Percentiles rank a stretch among this genome's conserved stretches.
phyloP scores from a whole-genome alignment of 257 asterid species.

The Osmanthus fragrans region DNA sequence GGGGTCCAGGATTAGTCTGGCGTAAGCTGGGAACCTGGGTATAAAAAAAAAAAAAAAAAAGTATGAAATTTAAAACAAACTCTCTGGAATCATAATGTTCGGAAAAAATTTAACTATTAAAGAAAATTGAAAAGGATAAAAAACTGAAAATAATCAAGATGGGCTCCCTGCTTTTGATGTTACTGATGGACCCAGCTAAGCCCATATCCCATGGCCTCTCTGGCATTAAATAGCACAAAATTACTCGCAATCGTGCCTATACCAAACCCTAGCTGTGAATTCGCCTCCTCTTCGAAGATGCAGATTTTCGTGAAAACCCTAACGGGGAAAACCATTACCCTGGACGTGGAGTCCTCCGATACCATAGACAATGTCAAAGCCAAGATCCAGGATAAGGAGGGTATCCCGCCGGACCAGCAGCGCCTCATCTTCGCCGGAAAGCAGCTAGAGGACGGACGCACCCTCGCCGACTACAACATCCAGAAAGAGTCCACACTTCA shows the following conservation, averaged over 20 bases:
- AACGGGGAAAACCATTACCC: conserved; percentile 67
- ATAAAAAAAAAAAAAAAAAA: too few relatives aligned
- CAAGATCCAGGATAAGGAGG: conserved; percentile 63
- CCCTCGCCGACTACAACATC: conserved; percentile 64
- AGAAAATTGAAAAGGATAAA: too few relatives aligned
- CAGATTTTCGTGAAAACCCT: conserved; percentile 86
- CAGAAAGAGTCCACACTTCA: conserved; percentile 75
- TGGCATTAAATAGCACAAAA: not conserved
- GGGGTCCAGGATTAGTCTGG: too few relatives aligned
- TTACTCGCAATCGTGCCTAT: not conserved
- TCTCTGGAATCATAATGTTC: too few relatives aligned
- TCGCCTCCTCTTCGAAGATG: conserved; percentile 43
- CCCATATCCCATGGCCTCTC: not conserved
- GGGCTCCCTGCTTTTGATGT: too few relatives aligned
- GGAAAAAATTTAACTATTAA: too few relatives aligned
- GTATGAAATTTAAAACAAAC: too few relatives aligned
- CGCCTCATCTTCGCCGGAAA: conserved; percentile 62
- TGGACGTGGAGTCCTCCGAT: conserved; percentile 63
- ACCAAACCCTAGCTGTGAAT: not conserved
- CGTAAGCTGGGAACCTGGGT: too few relatives aligned
- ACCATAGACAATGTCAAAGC: conserved; percentile 59
- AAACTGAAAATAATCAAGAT: too few relatives aligned
- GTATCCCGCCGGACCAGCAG: conserved; percentile 62
- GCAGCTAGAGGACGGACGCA: conserved; percentile 69
- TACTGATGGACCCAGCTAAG: not conserved